Base-by-base conservation (phyloP, 768 basidiomycete species). In the Phaeolepiota aurea region DNA sequence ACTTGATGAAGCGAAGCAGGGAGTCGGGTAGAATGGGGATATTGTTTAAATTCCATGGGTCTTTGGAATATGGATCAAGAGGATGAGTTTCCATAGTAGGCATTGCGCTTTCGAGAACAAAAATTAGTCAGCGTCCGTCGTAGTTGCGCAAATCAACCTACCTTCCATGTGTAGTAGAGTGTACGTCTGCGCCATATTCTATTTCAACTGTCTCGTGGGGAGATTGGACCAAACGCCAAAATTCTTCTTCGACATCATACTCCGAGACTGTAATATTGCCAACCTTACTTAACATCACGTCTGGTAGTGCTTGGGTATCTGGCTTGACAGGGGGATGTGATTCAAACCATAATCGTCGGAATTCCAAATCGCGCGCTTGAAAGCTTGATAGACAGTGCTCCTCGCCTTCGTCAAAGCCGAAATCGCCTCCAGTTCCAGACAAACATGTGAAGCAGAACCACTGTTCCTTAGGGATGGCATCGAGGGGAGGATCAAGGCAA, bases 121-220 rank as follows among this genome's bases (percentile, higher is more conserved):
- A 37, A 37, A 16, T 32, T 37, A 38, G 19, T 46, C 21, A 34
- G 15, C 28, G 41, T 41, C 7, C 41, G 38, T 11, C 46, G 38
- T 14, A 34, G 3, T 10, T 18, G 9, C 21, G 23, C n/a, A 4
- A 9, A 19, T 31, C 33, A 19, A 32, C 75, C 45, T 59, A 93
- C 92, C 91, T 97, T 61, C 94, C 94, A 52, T 97, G 91, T 5
- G 88, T 94, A 1, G 92, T 93, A 5, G 92, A 94, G 62, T 97
- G 93, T 22, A 99, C 85, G 59, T 99, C 96, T 1, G 96, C 96
- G n/a, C 96, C 96, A 56, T 99, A 99, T 61, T 99, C 96, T 22
- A 98, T 83, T 59, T 99, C 96, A 13, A 99, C 92, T 0, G 89
- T 93, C 56, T 98, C 93, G 32, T 74, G 68, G 42, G 78, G 75